Conservation (phyloP, 1,139 yeast genomes). For the Saccharomycopsis crataegensis region DNA sequence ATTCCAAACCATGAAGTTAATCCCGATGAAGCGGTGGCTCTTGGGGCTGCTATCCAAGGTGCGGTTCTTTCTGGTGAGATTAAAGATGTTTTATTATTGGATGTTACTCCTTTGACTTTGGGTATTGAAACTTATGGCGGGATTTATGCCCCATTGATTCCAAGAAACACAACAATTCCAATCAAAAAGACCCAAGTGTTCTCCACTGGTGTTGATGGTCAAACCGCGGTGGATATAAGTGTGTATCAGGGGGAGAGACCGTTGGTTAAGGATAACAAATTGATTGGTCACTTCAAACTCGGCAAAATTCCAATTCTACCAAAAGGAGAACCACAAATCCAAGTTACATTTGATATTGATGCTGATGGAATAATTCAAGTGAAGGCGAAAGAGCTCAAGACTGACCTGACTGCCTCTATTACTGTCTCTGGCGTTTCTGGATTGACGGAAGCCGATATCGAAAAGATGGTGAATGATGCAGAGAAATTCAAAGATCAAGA, state of each 20-base stretch:
- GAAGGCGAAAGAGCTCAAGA: slow-evolving; percentile 59
- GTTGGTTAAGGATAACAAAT: slow-evolving; percentile 61
- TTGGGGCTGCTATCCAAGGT: slow-evolving; percentile 83
- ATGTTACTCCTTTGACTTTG: slow-evolving; percentile 71
- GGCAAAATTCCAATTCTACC: slow-evolving; percentile 63
- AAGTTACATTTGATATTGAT: slow-evolving; percentile 67
- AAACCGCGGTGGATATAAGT: slow-evolving; percentile 70
- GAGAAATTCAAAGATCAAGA: slow-evolving; percentile 15
- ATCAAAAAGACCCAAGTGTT: slow-evolving; percentile 63
- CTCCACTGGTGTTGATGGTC: slow-evolving; percentile 83
- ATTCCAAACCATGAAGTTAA: slow-evolving; percentile 60
- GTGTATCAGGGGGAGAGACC: slow-evolving; percentile 78
- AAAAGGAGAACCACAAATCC: slow-evolving; percentile 73
- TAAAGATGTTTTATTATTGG: slow-evolving; percentile 63
- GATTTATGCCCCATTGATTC: slow-evolving; percentile 66
- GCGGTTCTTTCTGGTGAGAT: slow-evolving; percentile 67
- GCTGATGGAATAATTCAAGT: slow-evolving; percentile 80
- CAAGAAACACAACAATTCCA: slow-evolving; percentile 72
- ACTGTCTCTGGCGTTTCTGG: slow-evolving; percentile 69
- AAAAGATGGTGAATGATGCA: slow-evolving; percentile 45
- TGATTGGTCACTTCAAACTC: slow-evolving; percentile 65
- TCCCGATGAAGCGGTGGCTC: slow-evolving; percentile 80
- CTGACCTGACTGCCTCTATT: slow-evolving; percentile 48
- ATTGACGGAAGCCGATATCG: slow-evolving; percentile 55
- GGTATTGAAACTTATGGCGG: slow-evolving; percentile 85